Evolutionary conservation across 495 filamentous ascomycete species (phyloP).

Genomic region (Articulospora tetracladia): DNA sequence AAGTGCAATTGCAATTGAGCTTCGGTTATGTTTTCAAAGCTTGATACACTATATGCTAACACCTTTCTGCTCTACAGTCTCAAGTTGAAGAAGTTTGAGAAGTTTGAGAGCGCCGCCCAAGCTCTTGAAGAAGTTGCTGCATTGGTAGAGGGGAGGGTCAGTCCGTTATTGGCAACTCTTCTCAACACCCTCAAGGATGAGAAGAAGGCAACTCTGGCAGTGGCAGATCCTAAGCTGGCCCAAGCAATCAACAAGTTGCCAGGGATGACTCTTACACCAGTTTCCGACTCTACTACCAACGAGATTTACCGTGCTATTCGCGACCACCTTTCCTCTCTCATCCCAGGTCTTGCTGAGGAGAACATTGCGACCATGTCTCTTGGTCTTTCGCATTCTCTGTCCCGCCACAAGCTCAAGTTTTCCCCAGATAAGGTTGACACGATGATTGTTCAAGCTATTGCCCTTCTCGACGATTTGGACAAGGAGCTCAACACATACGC

Average conservation of each 20-base stretch:
- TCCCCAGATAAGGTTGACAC: conserved; percentile 98
- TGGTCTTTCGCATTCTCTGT: conserved; percentile 93
- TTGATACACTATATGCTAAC: conserved; percentile 5
- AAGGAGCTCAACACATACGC: conserved; percentile 99
- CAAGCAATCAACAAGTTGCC: conserved; percentile 91
- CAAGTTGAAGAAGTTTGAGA: conserved; percentile 93
- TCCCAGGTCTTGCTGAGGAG: conserved; percentile 80
- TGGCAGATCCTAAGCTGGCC: conserved; percentile 92
- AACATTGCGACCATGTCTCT: conserved; percentile 90
- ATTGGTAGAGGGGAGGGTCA: conserved; percentile 89
- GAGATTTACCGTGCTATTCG: conserved; percentile 94
- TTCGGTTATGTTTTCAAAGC: neutral
- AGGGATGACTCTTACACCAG: conserved; percentile 73
- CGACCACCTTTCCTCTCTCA: conserved; percentile 81
- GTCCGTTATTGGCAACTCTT: conserved; percentile 78
- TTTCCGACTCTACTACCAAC: conserved; percentile 80
- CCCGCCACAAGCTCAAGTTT: conserved; percentile 98
- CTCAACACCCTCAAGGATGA: conserved; percentile 93
- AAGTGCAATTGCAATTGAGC: conserved; percentile 40
- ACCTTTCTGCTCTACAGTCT: conserved; percentile 49
- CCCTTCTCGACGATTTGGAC: conserved; percentile 90
- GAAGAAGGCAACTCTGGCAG: conserved; percentile 92
- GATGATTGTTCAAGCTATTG: conserved; percentile 98
- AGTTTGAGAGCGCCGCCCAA: conserved; percentile 86
- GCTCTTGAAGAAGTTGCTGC: conserved; percentile 87